Conservation (phyloP, 331 rosid species). For the Pyracantha coccinea region DNA sequence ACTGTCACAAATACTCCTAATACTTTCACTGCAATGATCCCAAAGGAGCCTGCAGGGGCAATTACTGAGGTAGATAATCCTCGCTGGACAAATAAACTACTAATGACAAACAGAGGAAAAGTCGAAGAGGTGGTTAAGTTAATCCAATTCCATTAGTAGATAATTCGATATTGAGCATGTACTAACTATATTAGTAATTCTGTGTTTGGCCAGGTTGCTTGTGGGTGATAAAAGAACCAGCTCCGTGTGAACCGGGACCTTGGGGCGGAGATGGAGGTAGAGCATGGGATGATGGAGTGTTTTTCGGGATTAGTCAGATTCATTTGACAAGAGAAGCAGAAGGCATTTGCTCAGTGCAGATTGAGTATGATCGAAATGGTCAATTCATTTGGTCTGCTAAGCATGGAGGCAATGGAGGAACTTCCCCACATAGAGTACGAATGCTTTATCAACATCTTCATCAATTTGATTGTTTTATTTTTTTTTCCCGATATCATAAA, state of each 20-base stretch:
- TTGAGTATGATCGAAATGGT: conserved; percentile 76
- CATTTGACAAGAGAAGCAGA: conserved; percentile 58
- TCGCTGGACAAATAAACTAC: conserved; percentile 6
- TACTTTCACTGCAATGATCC: neutral
- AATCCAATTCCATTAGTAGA: neutral
- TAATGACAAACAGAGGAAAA: conserved; percentile 5
- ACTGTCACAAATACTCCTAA: neutral
- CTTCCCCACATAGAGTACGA: conserved; percentile 51
- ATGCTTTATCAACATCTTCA: neutral
- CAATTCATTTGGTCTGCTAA: conserved; percentile 85
- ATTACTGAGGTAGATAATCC: neutral
- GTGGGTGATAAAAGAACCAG: conserved; percentile 69
- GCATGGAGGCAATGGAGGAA: conserved; percentile 77
- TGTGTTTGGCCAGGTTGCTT: conserved; percentile 29
- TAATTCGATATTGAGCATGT: too few relatives aligned
- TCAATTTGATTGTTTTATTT: neutral
- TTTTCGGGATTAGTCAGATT: conserved; percentile 70
- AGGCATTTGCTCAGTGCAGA: conserved; percentile 74
- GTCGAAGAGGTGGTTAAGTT: conserved; percentile 5
- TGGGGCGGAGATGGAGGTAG: conserved; percentile 98
- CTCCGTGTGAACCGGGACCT: conserved; percentile 89
- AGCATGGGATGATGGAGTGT: conserved; percentile 95
- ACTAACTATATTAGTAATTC: neutral
- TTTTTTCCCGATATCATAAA: too few relatives aligned
- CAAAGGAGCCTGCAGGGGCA: conserved; percentile 6